Evolutionary conservation across 441 rosid genomes (phyloP).

Genomic region (Kokia cookei): DNA sequence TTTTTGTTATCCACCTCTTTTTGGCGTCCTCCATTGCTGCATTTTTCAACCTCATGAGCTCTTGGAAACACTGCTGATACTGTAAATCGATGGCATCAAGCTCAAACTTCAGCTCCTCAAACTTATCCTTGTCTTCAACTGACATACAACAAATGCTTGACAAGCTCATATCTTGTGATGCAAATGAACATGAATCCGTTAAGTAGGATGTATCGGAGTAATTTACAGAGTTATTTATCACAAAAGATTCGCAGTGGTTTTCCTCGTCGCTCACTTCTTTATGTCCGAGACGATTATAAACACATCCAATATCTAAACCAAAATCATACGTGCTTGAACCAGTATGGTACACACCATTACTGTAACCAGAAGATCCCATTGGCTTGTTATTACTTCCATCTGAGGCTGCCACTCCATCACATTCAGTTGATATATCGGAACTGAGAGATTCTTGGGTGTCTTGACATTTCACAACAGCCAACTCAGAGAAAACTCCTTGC

Average conservation of each 20-base stretch:
- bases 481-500: conserved; percentile 15
- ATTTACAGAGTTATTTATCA: conserved; percentile 8
- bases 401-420: conserved; percentile 15
- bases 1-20: conserved; percentile 45
- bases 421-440: conserved; percentile 41
- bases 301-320: conserved; percentile 2
- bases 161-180: conserved; percentile 22
- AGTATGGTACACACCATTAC: conserved; percentile 7
- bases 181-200: conserved; percentile 15
- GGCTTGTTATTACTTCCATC: conserved; percentile 17
- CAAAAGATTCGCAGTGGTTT: not conserved
- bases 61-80: conserved; percentile 39
- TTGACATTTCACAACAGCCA: conserved; percentile 9
- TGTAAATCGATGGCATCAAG: conserved; percentile 39
- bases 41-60: conserved; percentile 51
- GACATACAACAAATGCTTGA: conserved; percentile 25
- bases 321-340: not conserved
- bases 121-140: conserved; percentile 19
- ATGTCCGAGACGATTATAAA: conserved; percentile 7
- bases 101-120: conserved; percentile 40
- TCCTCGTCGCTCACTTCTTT: not conserved
- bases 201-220: conserved; percentile 10
- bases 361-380: conserved; percentile 17
- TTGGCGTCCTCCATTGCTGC: conserved; percentile 51
- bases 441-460: conserved; percentile 21